A percentile compares a stretch with the other conserved stretches of the same genome.
Evolutionary conservation across 2,329 filamentous ascomycete genomes (phyloP).

Genomic region (Phaeosphaeriaceae sp.): DNA sequence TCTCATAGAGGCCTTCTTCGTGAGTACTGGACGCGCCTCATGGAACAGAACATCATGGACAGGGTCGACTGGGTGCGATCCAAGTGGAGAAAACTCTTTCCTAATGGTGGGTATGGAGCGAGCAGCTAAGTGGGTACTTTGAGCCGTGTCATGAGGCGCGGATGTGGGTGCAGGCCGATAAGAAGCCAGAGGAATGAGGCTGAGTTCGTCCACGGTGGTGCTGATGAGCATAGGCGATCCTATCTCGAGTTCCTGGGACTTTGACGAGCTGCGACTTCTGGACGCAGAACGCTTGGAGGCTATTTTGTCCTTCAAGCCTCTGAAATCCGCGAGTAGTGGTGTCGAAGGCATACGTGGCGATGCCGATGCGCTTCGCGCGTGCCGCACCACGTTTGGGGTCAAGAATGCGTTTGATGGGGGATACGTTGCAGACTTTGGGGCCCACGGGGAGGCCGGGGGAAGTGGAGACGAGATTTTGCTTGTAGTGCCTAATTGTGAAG

Average conservation of each 20-base stretch:
- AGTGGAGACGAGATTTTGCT: conserved; percentile 23
- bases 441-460: conserved; percentile 28
- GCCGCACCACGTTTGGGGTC: conserved; percentile 31
- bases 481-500: conserved; percentile 23
- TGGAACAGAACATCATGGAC: conserved; percentile 20
- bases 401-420: conserved; percentile 29
- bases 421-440: conserved; percentile 39
- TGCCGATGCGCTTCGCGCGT: conserved; percentile 40
- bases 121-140: conserved; percentile 4
- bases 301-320: conserved; percentile 39
- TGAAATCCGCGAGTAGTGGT: conserved; percentile 41
- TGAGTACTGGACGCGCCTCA: conserved; percentile 15
- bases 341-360: conserved; percentile 36
- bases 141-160: conserved; percentile 20
- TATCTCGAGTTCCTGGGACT: conserved; percentile 39
- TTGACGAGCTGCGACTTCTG: conserved; percentile 28
- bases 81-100: conserved; percentile 38
- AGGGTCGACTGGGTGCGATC: conserved; percentile 41
- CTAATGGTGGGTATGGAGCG: conserved; percentile 21
- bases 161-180: conserved; percentile 21
- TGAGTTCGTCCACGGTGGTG: conserved; percentile 38
- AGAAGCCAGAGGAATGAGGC: conserved; percentile 44
- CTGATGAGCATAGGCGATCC: conserved; percentile 42
- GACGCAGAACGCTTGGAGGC: conserved; percentile 35
- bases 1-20: conserved; percentile 9